These are phyloP conservation scores for Torrubiella hemipterigena DNA, from an alignment of 2,329 filamentous ascomycete genomes.

Conservation along the genomic window DNA sequence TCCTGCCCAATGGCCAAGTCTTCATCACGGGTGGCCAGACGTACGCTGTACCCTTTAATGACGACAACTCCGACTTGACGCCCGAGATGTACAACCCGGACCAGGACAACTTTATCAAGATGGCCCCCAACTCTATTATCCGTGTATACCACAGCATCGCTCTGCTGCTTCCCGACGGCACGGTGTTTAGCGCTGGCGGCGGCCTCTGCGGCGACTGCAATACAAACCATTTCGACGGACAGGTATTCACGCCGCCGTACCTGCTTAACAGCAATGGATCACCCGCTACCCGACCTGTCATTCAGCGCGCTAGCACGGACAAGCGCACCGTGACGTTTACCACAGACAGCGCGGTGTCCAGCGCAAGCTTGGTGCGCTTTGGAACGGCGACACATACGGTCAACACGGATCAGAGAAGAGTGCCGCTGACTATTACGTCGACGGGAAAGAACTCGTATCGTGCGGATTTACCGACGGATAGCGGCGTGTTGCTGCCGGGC, in stretches of 20 bases:
- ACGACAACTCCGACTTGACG: slow-evolving; percentile 24
- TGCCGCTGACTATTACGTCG: slow-evolving; percentile 24
- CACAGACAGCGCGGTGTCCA: slow-evolving; percentile 10
- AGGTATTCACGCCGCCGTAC: slow-evolving; percentile 45
- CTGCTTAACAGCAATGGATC: slow-evolving; percentile 33
- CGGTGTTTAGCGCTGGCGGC: slow-evolving; percentile 37
- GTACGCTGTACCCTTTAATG: slow-evolving; percentile 29
- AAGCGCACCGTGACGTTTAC: slow-evolving; percentile 17
- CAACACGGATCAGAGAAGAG: slow-evolving; percentile 45
- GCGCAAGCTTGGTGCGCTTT: slow-evolving; percentile 30
- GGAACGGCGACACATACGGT: slow-evolving; percentile 41
- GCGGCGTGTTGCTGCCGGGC: slow-evolving; percentile 37
- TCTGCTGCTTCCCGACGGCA: slow-evolving; percentile 36
- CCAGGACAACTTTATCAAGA: slow-evolving; percentile 23
- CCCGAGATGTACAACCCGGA: slow-evolving; percentile 35
- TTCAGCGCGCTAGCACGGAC: slow-evolving; percentile 18
- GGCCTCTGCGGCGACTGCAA: slow-evolving; percentile 35
- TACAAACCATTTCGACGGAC: slow-evolving; percentile 39
- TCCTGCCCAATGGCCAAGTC: slow-evolving; percentile 35
- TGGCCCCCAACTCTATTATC: slow-evolving; percentile 24
- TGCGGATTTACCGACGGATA: slow-evolving; percentile 30
- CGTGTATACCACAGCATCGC: slow-evolving; percentile 38
- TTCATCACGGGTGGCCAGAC: slow-evolving; percentile 35
- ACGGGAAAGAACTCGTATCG: slow-evolving; percentile 20
- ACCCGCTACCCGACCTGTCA: slow-evolving; percentile 26